Conservation (phyloP, 139 green algal genomes). For the Pseudopediastrum boryanum region DNA sequence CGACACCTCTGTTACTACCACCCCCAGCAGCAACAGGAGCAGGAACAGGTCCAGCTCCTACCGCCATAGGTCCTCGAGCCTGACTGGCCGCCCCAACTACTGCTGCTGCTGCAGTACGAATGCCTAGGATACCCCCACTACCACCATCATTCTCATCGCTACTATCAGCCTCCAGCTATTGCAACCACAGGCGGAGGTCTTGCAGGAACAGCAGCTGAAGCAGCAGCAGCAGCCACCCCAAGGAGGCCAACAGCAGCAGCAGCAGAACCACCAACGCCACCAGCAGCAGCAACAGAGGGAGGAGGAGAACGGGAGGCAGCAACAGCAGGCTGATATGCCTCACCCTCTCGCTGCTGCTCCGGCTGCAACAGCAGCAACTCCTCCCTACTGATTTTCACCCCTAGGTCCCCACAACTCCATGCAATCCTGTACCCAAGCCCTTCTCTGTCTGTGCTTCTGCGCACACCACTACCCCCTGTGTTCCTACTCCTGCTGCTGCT, state of each 20-base stretch:
- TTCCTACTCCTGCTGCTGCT: too few species aligned
- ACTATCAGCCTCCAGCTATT: not conserved
- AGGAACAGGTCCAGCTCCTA: not conserved
- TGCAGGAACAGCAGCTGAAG: conserved; percentile 9
- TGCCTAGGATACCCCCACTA: not conserved
- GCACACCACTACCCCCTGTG: not conserved
- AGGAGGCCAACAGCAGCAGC: conserved; percentile 8
- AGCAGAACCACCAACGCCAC: not conserved
- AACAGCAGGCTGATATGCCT: not conserved
- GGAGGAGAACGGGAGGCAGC: too few species aligned
- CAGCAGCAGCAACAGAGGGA: not conserved
- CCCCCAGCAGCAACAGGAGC: not conserved
- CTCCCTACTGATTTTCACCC: conserved; percentile 3
- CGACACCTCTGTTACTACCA: not conserved
- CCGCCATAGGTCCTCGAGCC: too few species aligned
- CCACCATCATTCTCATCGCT: conserved; percentile 2
- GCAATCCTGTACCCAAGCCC: not conserved
- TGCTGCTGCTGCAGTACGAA: not conserved
- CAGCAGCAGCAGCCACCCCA: not conserved
- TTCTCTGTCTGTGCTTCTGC: not conserved
- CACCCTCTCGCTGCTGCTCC: not conserved
- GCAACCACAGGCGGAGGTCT: not conserved
- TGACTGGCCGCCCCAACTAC: not conserved
- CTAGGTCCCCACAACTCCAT: not conserved
- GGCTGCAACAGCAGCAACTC: conserved; percentile 1